Evolutionary conservation across 176 grass and related monocot species (phyloP).

Genomic region (Eleusine coracana): DNA sequence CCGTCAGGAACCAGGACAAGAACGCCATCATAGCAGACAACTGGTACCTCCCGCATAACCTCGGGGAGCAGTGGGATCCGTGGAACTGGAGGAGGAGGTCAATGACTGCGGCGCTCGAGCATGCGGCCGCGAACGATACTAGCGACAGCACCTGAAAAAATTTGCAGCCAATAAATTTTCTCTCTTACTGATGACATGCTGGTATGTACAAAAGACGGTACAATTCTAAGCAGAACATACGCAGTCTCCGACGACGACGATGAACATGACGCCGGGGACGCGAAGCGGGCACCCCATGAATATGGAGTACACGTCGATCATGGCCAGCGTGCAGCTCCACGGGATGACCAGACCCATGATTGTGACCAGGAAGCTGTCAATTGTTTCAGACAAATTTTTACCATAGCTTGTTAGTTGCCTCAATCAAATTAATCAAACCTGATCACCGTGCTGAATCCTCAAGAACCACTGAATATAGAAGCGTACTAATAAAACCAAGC

Average conservation of each 20-base stretch:
- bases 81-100: conserved; percentile 64
- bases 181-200: not conserved
- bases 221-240: conserved; percentile 32
- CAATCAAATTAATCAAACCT: not conserved
- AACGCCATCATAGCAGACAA: conserved; percentile 82
- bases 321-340: conserved; percentile 85
- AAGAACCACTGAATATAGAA: not conserved
- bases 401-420: not conserved
- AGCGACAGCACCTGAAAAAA: conserved; percentile 60
- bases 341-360: conserved; percentile 89
- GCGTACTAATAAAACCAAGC: not conserved
- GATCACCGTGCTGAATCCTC: not conserved
- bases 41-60: conserved; percentile 76
- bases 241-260: conserved; percentile 71
- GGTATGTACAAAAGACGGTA: not conserved
- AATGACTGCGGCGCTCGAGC: conserved; percentile 73
- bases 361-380: conserved; percentile 79
- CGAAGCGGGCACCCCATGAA: conserved; percentile 58
- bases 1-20: conserved; percentile 80
- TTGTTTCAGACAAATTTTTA: not conserved
- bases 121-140: conserved; percentile 72
- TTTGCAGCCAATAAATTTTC: not conserved
- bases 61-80: conserved; percentile 58
- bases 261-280: conserved; percentile 64
- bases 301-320: conserved; percentile 81